Percentiles rank a stretch among this genome's conserved stretches.
Conservation (phyloP, 1,284 basidiomycete genomes). For the Trichosporon sp. region DNA sequence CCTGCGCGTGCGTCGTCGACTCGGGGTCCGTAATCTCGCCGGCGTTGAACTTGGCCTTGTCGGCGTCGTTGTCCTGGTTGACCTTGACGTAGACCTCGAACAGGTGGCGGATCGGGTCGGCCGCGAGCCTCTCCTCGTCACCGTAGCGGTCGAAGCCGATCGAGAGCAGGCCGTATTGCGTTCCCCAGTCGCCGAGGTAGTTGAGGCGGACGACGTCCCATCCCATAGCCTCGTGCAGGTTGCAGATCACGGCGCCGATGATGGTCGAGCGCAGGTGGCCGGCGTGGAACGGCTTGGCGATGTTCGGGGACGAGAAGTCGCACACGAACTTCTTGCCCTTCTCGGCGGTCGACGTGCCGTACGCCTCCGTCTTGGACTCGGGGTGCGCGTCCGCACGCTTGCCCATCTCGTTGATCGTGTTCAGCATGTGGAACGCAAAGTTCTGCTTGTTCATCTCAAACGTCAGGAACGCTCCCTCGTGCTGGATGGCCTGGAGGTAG, state of each 20-base stretch:
- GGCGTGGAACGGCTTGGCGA: constrained; percentile 98
- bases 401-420: constrained; percentile 72
- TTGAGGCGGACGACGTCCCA: constrained; percentile 91
- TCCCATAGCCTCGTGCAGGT: constrained; percentile 86
- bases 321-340: constrained; percentile 60
- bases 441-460: constrained; percentile 66
- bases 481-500: constrained; percentile 56
- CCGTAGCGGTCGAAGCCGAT: constrained; percentile 92
- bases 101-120: constrained; percentile 90
- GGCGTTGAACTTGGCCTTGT: constrained; percentile 51
- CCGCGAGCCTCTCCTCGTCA: constrained; percentile 72
- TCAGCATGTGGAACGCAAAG: constrained; percentile 71
- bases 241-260: constrained; percentile 89
- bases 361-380: constrained; percentile 54
- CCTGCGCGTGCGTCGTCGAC: constrained; percentile 65
- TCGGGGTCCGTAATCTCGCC: constrained; percentile 37
- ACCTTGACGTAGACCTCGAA: constrained; percentile 92
- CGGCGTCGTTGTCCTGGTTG: constrained; percentile 68
- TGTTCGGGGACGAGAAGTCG: constrained; percentile 94
- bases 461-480: constrained; percentile 75
- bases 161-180: constrained; percentile 81
- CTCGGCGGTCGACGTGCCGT: constrained; percentile 70
- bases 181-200: constrained; percentile 93
- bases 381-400: constrained; percentile 33
- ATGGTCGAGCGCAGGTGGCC: constrained; percentile 96